Evolutionary conservation across 371 early-diverging fungal genomes (phyloP), one percentile per base, ranked within the genome.

Genomic region (Astathelohania contejeani): DNA sequence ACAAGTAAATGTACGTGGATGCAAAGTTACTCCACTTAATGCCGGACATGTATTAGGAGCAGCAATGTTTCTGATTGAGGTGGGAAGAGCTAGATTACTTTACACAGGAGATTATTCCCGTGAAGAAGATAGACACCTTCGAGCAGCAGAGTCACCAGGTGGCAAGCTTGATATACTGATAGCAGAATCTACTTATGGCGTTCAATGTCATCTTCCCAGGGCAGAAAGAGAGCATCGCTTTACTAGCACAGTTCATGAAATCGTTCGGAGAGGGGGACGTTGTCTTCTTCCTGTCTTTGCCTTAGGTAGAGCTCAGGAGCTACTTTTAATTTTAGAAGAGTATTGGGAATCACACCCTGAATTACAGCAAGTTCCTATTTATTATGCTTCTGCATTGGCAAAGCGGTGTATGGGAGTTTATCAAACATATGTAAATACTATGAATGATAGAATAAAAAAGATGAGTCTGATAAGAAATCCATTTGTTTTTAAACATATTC

Each of bases 21-120:
- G 96, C 64, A 86, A 85, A 58, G 86, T 97, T 56, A 93, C 91
- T 0, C 82, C 86, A 3, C 90, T 82, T 67, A 90, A 96, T 67
- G 99, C 99, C 16, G 99, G 99, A 16, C 98, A 98, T 73, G 99
- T 98, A 6, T 78, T 98, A 22, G 99, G 99, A 10, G 98, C 98
- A 3, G 95, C 96, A 29, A 98, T 97, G 96, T 97, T 92, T 74
- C 71, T 94, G 60, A 85, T 98, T 53, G 92, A 88, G 66, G 89
- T 91, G 59, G 92, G 91, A 16, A 90, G 92, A 58, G 83, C 90
- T 27, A 85, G 86, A 58, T 72, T 92, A 1, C 78, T 98, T 14
- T 97, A 98, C 71, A 98, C 98, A 0, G 99, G 99, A 29, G 99
- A 98, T 71, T 98, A 95, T 71, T 90, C 90, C 26, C 82, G 93